Percentiles rank a stretch among this genome's conserved stretches.
phyloP scores from a whole-genome alignment of 169 alveolate genomes.

The Ichthyophthirius multifiliis region DNA sequence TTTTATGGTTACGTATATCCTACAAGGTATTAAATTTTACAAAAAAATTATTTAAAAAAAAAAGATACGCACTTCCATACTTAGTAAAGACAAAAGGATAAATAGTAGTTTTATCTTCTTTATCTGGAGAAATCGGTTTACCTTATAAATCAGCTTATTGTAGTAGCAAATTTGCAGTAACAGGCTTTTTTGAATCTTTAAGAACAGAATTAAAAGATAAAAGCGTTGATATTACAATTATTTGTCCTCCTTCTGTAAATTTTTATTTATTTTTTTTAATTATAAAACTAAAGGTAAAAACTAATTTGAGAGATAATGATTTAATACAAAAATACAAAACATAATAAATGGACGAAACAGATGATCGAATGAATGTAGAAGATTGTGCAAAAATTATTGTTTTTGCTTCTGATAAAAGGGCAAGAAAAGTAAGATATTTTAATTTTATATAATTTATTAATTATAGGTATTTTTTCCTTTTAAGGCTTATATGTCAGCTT shows the following conservation, averaged over 20 bases:
- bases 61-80: conserved; percentile 40
- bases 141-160: conserved; percentile 68
- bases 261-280: neutral
- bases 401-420: conserved; percentile 63
- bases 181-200: conserved; percentile 70
- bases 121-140: conserved; percentile 74
- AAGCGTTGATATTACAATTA: conserved; percentile 61
- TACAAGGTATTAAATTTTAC: conserved; percentile 20
- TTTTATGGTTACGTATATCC: conserved; percentile 69
- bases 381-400: conserved; percentile 49
- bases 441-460: neutral
- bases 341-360: conserved; percentile 31
- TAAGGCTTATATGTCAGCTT: conserved; percentile 58
- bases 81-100: conserved; percentile 53
- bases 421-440: conserved; percentile 30
- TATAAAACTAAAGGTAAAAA: neutral
- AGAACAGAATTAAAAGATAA: conserved; percentile 50
- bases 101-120: conserved; percentile 59
- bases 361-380: conserved; percentile 51
- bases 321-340: conserved; percentile 35
- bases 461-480: conserved; percentile 46
- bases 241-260: conserved; percentile 65
- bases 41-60: neutral
- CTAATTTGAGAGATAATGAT: conserved; percentile 1
- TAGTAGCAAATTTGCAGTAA: conserved; percentile 68